Base-by-base conservation (phyloP, 345 rosid species). In the Boechera retrofracta region DNA sequence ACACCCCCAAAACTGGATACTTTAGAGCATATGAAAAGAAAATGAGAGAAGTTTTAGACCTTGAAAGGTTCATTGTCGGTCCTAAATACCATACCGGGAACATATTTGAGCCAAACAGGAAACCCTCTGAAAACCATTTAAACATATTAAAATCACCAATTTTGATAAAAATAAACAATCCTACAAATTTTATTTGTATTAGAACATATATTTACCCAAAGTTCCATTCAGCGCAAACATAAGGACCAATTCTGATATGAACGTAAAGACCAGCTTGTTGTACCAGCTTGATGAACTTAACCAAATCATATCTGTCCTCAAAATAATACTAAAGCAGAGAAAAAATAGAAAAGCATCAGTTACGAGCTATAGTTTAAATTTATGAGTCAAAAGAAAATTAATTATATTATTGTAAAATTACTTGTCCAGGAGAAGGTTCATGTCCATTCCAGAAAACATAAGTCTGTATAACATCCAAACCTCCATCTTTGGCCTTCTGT, bases 231-330 rank as follows among this genome's bases (percentile, higher is more conserved):
- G 94, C 98, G 63, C 98, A 92, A 51, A 89, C 89, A 78, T 95
- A 95, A 71, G 99, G 99, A 71, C 99, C 99, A 83, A 95, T 84
- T 83, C 99, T 86, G 62, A 95, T 92, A 85, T 95, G 85, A 82
- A 85, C 87, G 80, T 85, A 89, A n/a, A 95, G 93, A 16, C 99
- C 99, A 58, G 96, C 93, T 80, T 92, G 85, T 74, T 86, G 71
- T 75, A 75, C 91, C 74, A 91, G 78, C 87, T 89, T 91, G 76
- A 92, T 74, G 75, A 95, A 95, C 83, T 85, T 92, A 58, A 95
- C 93, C 72, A 95, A 78, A 87, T 95, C 96, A 79, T 89, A 92
- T 73, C 86, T 91, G 32, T 90, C 98, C 64, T 79, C 86, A 76
- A 95, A 95, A 77, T 88, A 86, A 81, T 92, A 95, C 99, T 95